These are phyloP conservation scores for Amylostereum areolatum DNA, from an alignment of 1,284 basidiomycete genomes.

Conservation along the genomic window DNA sequence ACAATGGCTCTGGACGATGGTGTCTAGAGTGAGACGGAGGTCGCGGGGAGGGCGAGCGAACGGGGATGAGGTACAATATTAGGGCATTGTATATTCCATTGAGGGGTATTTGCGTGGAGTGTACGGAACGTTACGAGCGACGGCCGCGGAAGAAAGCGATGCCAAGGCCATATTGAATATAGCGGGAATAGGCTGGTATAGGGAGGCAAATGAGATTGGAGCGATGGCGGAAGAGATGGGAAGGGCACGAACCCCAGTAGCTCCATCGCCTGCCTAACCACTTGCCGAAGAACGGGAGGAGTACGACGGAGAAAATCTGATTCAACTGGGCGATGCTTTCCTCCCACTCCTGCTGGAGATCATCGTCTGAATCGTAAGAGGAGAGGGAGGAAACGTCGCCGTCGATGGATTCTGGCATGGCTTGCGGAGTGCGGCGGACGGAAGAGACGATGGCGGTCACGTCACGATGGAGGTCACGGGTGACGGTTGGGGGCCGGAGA, in stretches of 20 bases:
- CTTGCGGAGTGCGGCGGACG: slow-evolving; percentile 11
- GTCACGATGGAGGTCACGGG: slow-evolving; percentile 32
- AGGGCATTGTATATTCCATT: no score
- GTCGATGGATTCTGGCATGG: neutral
- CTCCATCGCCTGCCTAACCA: slow-evolving; percentile 84
- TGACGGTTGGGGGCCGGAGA: slow-evolving; percentile 3
- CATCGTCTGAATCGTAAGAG: slow-evolving; percentile 64
- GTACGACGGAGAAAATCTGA: slow-evolving; percentile 71
- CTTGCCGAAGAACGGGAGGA: slow-evolving; percentile 84
- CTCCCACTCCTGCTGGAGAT: slow-evolving; percentile 87
- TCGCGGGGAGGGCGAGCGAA: no score
- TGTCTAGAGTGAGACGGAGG: no score
- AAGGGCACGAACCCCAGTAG: slow-evolving; percentile 64
- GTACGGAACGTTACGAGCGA: slow-evolving; percentile 10
- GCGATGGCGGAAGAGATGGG: slow-evolving; percentile 9
- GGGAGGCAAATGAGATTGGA: slow-evolving; percentile 8
- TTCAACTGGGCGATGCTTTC: slow-evolving; percentile 83
- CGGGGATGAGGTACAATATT: no score
- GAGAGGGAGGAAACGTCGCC: slow-evolving; percentile 29
- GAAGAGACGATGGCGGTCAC: slow-evolving; percentile 36
- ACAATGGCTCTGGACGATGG: no score
- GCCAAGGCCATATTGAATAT: slow-evolving; percentile 60
- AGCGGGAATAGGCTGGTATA: slow-evolving; percentile 63
- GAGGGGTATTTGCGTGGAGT: no score
- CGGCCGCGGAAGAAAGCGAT: slow-evolving; percentile 60